Conservation (phyloP, 1,284 basidiomycete genomes). For the Apiotrichum domesticum region DNA sequence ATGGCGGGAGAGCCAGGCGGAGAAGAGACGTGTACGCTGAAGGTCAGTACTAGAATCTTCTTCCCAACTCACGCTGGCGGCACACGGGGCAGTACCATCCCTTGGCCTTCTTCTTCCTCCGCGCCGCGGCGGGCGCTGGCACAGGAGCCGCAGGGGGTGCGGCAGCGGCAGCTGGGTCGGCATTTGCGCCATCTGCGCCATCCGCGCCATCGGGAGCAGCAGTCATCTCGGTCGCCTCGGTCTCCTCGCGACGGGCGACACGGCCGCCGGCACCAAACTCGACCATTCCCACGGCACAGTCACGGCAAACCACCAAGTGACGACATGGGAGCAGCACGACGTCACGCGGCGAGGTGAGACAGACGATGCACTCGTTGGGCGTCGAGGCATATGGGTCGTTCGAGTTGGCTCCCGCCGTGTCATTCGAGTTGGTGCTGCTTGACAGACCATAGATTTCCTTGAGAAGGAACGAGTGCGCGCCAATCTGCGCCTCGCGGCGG, state of each 20-base stretch:
- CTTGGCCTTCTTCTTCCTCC: slow-evolving; percentile 82
- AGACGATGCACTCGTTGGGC: slow-evolving; percentile 79
- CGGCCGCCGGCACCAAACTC: slow-evolving; percentile 86
- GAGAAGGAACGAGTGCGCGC: slow-evolving; percentile 79
- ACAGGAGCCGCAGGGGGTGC: slow-evolving; percentile 11
- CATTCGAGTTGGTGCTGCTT: slow-evolving; percentile 44
- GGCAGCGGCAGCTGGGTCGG: too few species aligned
- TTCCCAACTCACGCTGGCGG: slow-evolving; percentile 62
- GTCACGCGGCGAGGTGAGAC: slow-evolving; percentile 74
- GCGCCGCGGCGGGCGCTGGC: slow-evolving; percentile 43
- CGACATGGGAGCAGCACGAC: slow-evolving; percentile 83
- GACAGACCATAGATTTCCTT: slow-evolving; percentile 86
- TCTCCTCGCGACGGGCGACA: slow-evolving; percentile 32
- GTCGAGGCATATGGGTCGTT: slow-evolving; percentile 60
- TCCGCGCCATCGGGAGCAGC: slow-evolving; percentile 2
- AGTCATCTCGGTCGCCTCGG: slow-evolving; percentile 15
- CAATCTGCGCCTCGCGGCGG: slow-evolving; percentile 74
- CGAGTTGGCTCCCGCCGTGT: slow-evolving; percentile 51
- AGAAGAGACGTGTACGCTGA: slow-evolving; percentile 79
- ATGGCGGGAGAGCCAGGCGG: slow-evolving; percentile 68
- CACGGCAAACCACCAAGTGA: slow-evolving; percentile 83
- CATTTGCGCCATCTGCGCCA: not conserved
- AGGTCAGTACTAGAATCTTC: not conserved
- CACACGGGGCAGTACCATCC: slow-evolving; percentile 93
- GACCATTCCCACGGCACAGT: slow-evolving; percentile 88